A percentile compares a stretch with the other conserved stretches of the same genome.
Conservation (phyloP, 345 rosid genomes). For the Citropsis articulata region DNA sequence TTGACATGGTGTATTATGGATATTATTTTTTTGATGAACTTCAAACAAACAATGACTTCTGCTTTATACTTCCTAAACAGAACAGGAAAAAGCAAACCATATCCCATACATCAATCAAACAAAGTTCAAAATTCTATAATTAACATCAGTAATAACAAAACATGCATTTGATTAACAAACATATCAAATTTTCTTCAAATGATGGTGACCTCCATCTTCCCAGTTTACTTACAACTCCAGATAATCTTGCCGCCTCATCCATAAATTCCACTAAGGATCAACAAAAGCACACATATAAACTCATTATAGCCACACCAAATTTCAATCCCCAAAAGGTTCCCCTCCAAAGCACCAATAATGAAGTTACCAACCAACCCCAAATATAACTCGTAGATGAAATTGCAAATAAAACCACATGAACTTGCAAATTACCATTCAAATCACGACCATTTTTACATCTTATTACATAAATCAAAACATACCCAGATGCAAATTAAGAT, state of each 20-base stretch:
- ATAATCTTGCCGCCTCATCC: not conserved
- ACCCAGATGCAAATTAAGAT: not conserved
- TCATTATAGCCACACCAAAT: not conserved
- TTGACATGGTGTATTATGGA: not conserved
- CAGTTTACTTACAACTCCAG: not conserved
- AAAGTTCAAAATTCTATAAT: not conserved
- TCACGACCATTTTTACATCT: not conserved
- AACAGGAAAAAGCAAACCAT: not conserved
- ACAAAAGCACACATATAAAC: not conserved
- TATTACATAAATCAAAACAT: not conserved
- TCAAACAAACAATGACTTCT: not conserved
- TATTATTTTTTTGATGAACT: not conserved
- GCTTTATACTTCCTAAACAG: no score
- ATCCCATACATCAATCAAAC: not conserved
- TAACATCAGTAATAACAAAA: not conserved
- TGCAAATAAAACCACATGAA: no score
- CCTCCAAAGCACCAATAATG: not conserved
- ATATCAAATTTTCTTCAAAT: not conserved
- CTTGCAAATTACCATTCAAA: no score
- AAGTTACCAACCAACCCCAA: not conserved
- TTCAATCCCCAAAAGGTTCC: not conserved
- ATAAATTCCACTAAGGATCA: not conserved
- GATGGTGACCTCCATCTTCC: not conserved
- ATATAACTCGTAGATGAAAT: not conserved
- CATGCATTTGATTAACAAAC: not conserved